Evolutionary conservation across 1,139 yeast genomes (phyloP).

Genomic region (Pichia inconspicua): DNA sequence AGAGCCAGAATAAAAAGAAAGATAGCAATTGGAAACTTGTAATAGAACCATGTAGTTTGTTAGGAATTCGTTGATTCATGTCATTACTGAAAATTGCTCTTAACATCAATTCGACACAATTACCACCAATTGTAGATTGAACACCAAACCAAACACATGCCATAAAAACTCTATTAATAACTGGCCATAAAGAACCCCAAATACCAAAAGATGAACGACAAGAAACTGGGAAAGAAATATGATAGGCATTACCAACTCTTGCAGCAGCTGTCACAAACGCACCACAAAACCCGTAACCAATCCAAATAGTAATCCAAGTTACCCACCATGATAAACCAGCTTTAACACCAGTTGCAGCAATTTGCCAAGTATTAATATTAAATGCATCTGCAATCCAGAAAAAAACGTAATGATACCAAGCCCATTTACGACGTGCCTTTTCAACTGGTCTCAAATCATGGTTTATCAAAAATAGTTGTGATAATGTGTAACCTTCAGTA

Average conservation of each 20-base stretch:
- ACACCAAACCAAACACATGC: slow-evolving; percentile 82
- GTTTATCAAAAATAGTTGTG: slow-evolving; percentile 59
- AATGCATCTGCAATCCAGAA: slow-evolving; percentile 86
- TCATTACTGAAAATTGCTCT: slow-evolving; percentile 60
- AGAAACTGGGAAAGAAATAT: slow-evolving; percentile 71
- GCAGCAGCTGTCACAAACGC: slow-evolving; percentile 54
- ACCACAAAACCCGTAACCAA: slow-evolving; percentile 43
- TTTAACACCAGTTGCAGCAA: slow-evolving; percentile 73
- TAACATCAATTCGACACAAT: slow-evolving; percentile 69
- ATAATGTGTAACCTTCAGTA: slow-evolving; percentile 29
- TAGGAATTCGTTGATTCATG: slow-evolving; percentile 41
- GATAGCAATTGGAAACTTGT: slow-evolving; percentile 65
- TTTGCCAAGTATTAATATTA: slow-evolving; percentile 85
- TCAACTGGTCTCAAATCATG: slow-evolving; percentile 74
- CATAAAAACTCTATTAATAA: slow-evolving; percentile 73
- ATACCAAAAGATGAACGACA: slow-evolving; percentile 70
- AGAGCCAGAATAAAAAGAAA: slow-evolving; percentile 73
- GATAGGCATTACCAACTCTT: slow-evolving; percentile 66
- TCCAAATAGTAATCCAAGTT: slow-evolving; percentile 78
- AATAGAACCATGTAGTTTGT: slow-evolving; percentile 35
- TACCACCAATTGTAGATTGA: slow-evolving; percentile 76
- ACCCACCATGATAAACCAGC: slow-evolving; percentile 84
- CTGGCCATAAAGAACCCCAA: slow-evolving; percentile 75
- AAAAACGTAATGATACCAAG: slow-evolving; percentile 67
- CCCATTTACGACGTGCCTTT: slow-evolving; percentile 60